These are phyloP conservation scores for Penicillium sp. DNA, from an alignment of 2,329 filamentous ascomycete genomes.

Conservation along the genomic window DNA sequence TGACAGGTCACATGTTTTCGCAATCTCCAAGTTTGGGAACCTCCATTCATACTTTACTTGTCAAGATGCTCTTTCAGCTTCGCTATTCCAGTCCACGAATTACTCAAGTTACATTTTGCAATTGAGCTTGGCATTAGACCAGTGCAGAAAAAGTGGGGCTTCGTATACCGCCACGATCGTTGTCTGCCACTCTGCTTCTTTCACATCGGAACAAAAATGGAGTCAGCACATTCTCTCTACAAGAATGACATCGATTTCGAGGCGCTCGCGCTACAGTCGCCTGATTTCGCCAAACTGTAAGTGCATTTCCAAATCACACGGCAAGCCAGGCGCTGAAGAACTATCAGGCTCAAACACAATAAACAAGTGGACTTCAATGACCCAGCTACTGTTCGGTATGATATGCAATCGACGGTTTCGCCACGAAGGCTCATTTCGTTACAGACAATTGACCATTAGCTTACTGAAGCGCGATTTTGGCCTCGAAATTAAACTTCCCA, in stretches of 20 bases:
- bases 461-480: conserved; percentile 75
- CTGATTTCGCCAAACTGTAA: conserved; percentile 60
- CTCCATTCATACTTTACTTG: background rate
- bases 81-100: background rate
- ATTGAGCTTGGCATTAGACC: too few species aligned
- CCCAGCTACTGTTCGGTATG: conserved; percentile 70
- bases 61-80: background rate
- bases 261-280: conserved; percentile 58
- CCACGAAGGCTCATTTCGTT: conserved; percentile 9
- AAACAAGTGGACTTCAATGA: conserved; percentile 77
- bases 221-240: conserved; percentile 50
- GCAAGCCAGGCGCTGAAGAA: conserved; percentile 7
- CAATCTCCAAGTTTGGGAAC: too few species aligned
- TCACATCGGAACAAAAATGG: conserved; percentile 26
- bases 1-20: too few species aligned
- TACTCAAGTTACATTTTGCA: background rate
- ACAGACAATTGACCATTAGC: conserved; percentile 70
- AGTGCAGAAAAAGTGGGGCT: background rate
- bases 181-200: background rate
- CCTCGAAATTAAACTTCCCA: conserved; percentile 68
- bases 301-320: conserved; percentile 22
- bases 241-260: conserved; percentile 62
- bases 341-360: conserved; percentile 51
- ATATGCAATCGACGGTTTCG: background rate
- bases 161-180: background rate